Conservation (phyloP, 257 asterid genomes). For the Scutellaria minor region DNA sequence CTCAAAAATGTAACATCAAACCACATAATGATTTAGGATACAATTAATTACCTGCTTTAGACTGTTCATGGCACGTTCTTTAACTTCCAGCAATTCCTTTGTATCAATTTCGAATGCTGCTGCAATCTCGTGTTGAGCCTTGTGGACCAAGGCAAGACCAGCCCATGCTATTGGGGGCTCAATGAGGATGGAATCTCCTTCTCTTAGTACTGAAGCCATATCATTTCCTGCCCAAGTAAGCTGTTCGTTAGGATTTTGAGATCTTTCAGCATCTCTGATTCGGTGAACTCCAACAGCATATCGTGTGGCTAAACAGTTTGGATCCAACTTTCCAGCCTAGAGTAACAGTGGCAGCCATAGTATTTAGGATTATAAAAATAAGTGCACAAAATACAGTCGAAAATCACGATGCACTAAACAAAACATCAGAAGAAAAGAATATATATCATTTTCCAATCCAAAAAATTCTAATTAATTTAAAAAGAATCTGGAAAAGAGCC, state of each 20-base stretch:
- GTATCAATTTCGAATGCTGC: slow-evolving; percentile 82
- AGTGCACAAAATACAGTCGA: slow-evolving; percentile 15
- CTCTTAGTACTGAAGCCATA: slow-evolving; percentile 94
- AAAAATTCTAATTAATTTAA: not conserved
- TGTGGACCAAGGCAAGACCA: slow-evolving; percentile 94
- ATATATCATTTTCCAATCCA: not conserved
- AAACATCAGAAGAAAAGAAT: slow-evolving; percentile 6
- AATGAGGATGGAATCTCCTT: slow-evolving; percentile 75
- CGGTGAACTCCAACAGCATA: slow-evolving; percentile 93
- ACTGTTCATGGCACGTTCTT: slow-evolving; percentile 82
- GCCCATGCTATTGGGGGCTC: slow-evolving; percentile 95
- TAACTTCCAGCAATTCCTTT: slow-evolving; percentile 73
- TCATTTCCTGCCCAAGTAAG: slow-evolving; percentile 98
- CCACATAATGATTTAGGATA: slow-evolving; percentile 13
- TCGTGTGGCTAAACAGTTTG: slow-evolving; percentile 95
- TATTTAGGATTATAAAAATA: slow-evolving; percentile 26
- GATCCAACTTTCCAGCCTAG: slow-evolving; percentile 95
- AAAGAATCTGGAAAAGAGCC: slow-evolving; percentile 9
- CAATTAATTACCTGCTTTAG: slow-evolving; percentile 74
- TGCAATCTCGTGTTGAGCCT: slow-evolving; percentile 95
- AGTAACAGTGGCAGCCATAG: slow-evolving; percentile 32
- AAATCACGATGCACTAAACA: slow-evolving; percentile 22
- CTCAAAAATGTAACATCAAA: slow-evolving; percentile 22
- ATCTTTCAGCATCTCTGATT: slow-evolving; percentile 92
- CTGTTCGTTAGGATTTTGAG: slow-evolving; percentile 91